Conservation (phyloP, 192 early-diverging fungal genomes). For the Backusella morwellensis region DNA sequence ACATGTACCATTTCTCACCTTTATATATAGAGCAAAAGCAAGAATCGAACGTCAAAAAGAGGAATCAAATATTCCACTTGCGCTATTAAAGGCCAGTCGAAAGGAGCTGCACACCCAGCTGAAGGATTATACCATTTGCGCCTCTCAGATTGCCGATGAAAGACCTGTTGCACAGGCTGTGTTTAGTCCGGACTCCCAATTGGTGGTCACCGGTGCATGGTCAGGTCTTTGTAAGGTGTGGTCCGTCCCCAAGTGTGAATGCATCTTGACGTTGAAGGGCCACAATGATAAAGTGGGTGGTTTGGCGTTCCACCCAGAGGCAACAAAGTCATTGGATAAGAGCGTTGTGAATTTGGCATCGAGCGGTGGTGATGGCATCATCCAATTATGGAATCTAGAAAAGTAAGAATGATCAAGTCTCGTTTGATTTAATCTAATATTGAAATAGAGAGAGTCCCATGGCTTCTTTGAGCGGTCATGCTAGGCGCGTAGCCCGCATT, state of each 20-base stretch:
- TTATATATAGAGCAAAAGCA: slow-evolving; percentile 52
- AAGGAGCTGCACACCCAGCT: slow-evolving; percentile 67
- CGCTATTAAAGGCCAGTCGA: slow-evolving; percentile 64
- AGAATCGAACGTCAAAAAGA: slow-evolving; percentile 63
- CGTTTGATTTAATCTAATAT: background rate
- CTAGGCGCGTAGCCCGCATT: slow-evolving; percentile 78
- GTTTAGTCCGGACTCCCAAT: slow-evolving; percentile 79
- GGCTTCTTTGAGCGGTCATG: slow-evolving; percentile 77
- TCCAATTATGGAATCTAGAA: slow-evolving; percentile 85
- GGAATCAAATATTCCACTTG: slow-evolving; percentile 65
- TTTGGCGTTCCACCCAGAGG: slow-evolving; percentile 82
- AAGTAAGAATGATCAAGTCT: slow-evolving; percentile 40
- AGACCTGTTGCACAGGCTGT: slow-evolving; percentile 74
- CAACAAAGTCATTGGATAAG: slow-evolving; percentile 57
- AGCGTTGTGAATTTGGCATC: slow-evolving; percentile 77
- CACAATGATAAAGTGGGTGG: slow-evolving; percentile 90
- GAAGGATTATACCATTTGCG: slow-evolving; percentile 62
- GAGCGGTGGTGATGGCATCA: slow-evolving; percentile 72
- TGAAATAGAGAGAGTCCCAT: slow-evolving; percentile 61
- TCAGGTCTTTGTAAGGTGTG: slow-evolving; percentile 85
- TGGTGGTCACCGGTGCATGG: slow-evolving; percentile 82
- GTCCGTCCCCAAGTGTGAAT: slow-evolving; percentile 74
- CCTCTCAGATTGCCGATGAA: slow-evolving; percentile 88
- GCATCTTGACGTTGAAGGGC: slow-evolving; percentile 49
- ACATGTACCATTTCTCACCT: background rate